A percentile compares a stretch with the other conserved stretches of the same genome.
phyloP scores from a whole-genome alignment of 768 basidiomycete genomes.

The Naganishia vaughanmartiniae region DNA sequence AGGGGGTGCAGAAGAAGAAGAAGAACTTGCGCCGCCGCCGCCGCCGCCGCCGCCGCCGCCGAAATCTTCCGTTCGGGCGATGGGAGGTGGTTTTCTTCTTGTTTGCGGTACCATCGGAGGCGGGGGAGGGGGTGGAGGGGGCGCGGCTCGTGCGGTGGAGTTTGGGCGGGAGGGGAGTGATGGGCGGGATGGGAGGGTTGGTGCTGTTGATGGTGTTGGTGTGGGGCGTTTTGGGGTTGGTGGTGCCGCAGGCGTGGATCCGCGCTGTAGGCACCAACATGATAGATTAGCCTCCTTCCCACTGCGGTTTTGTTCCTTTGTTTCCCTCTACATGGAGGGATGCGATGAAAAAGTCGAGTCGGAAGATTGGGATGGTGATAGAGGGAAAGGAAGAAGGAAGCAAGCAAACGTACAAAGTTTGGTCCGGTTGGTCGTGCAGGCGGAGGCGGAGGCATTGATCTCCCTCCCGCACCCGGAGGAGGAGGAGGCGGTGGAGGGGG shows the following conservation, averaged over 20 bases:
- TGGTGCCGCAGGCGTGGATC: background rate
- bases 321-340: too few relatives aligned
- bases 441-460: conserved; percentile 14
- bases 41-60: background rate
- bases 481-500: conserved; percentile 5
- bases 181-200: background rate
- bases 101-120: background rate
- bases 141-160: background rate
- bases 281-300: too few relatives aligned
- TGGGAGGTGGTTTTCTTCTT: conserved; percentile 9
- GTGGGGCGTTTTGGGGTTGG: background rate
- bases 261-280: conserved; percentile 8
- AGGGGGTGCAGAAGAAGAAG: background rate
- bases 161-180: conserved; percentile 7
- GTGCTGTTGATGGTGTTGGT: background rate
- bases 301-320: too few relatives aligned
- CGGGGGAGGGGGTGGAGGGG: conserved; percentile 8
- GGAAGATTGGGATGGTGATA: background rate
- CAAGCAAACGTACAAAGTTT: conserved; percentile 11
- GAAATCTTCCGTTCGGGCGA: conserved; percentile 5
- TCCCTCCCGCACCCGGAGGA: background rate
- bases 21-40: background rate
- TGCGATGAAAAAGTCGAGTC: too few relatives aligned
- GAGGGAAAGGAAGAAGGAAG: background rate
- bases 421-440: conserved; percentile 13